phyloP scores from a whole-genome alignment of 2,329 filamentous ascomycete species.

The Penicillium brasilianum region DNA sequence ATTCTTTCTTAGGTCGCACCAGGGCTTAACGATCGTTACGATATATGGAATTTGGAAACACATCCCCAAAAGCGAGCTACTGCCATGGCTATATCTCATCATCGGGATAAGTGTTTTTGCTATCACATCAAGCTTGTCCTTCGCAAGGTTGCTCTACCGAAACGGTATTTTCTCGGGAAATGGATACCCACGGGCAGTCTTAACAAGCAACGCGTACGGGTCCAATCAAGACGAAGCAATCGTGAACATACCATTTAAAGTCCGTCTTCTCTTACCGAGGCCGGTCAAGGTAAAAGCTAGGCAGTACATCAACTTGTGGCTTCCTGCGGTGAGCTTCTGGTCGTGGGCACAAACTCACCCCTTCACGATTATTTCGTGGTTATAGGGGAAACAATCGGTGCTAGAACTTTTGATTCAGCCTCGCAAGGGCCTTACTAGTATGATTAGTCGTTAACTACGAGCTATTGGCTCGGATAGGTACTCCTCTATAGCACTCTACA shows the following conservation, averaged over 20 bases:
- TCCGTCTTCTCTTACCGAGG: not conserved
- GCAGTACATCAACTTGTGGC: not conserved
- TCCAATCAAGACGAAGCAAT: not conserved
- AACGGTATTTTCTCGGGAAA: not conserved
- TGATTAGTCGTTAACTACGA: not conserved
- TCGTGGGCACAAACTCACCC: not conserved
- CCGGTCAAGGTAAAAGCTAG: not conserved
- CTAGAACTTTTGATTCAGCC: not conserved
- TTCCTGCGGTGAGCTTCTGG: not conserved
- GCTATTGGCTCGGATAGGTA: not conserved
- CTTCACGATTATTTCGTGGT: not conserved
- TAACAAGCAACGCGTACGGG: not conserved
- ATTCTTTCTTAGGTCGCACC: not conserved
- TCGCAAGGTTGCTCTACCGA: not conserved
- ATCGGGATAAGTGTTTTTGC: not conserved
- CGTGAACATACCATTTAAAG: not conserved
- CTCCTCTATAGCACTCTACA: not conserved
- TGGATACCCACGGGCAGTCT: not conserved
- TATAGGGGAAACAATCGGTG: not conserved
- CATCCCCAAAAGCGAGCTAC: not conserved
- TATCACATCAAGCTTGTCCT: not conserved
- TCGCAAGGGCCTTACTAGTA: not conserved
- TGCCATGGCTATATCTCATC: not conserved
- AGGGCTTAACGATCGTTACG: not conserved
- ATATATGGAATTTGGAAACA: not conserved